Base-by-base conservation (phyloP, 805 yeast genomes). In the Metschnikowia hibisci region DNA sequence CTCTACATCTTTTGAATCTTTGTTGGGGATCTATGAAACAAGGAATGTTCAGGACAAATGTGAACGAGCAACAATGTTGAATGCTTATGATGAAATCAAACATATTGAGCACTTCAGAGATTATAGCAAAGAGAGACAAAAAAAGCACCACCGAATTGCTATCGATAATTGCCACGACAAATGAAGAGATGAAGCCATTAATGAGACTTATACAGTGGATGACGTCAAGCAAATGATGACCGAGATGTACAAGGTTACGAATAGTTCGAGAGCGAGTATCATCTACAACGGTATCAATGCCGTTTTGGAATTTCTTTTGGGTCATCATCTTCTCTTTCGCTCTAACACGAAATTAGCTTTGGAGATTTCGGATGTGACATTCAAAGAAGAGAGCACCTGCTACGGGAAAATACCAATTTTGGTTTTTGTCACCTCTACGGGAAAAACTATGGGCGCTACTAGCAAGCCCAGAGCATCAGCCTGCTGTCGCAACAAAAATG, bases 401-500 rank as follows among this genome's bases (percentile, higher is more conserved):
- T 33, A 26, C 12, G 47, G 47, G 18, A 15, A 2, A 4, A 27
- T 44, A 1, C 41, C 34, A 5, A 23, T 43, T 12, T 26, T 43
- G 25, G 36, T 28, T 9, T 39, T 43, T 9, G 15, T n/a, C 11
- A 20, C 18, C 13, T 11, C 7, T 6, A 23, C 9, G 22, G 22
- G 29, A 15, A n/a, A n/a, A n/a, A 12, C 14, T 1, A 13, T 10
- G 6, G 11, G 10, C 8, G 18, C 7, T 6, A 23, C 13, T 4
- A 9, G 4, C 1, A 34, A 34, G 15, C 30, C 22, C 10, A 18
- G 25, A 14, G 14, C 18, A 14, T 14, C 15, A 25, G 38, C 29
- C 14, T 23, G 9, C 22, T 34, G 38, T 10, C 44, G 47, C 16
- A 15, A 30, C 30, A 41, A 44, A 41, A 33, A 36, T 22, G 44